Evolutionary conservation across 345 rosid species (phyloP).

Genomic region (Eutrema japonicum): DNA sequence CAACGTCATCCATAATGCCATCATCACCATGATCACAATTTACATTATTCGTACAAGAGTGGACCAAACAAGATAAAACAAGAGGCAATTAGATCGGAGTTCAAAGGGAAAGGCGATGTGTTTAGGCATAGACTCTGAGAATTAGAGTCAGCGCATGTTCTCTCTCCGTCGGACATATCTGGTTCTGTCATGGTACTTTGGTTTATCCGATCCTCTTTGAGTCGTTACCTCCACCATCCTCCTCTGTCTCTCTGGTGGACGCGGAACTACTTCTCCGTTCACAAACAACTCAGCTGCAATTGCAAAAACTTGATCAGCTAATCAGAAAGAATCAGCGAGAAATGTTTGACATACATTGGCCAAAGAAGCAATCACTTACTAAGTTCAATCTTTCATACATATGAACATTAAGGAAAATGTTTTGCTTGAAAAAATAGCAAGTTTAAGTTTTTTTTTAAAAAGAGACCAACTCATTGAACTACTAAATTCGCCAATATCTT

Average conservation of each 20-base stretch:
- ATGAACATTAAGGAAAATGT: neutral
- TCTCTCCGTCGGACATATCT: slow-evolving; percentile 78
- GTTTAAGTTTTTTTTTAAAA: neutral
- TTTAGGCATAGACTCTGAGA: neutral
- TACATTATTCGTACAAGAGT: slow-evolving; percentile 26
- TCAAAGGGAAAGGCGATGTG: slow-evolving; percentile 3
- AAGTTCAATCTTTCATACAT: slow-evolving; percentile 14
- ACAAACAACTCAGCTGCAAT: slow-evolving; percentile 86
- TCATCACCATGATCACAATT: slow-evolving; percentile 13
- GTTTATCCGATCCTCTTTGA: slow-evolving; percentile 81
- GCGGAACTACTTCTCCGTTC: slow-evolving; percentile 87
- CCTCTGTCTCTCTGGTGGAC: slow-evolving; percentile 92
- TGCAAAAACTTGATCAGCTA: neutral
- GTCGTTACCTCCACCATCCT: slow-evolving; percentile 78
- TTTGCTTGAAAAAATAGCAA: neutral
- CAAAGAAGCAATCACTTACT: neutral
- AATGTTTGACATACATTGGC: neutral
- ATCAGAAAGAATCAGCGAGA: neutral
- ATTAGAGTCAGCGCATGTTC: slow-evolving; percentile 45
- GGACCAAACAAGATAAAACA: neutral
- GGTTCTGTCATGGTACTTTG: slow-evolving; percentile 63
- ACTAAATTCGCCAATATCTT: neutral
- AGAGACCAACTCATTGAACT: neutral
- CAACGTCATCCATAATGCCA: slow-evolving; percentile 17
- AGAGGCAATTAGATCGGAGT: neutral